Evolutionary conservation across 257 asterid species (phyloP).

Genomic region (Capsicum pubescens): DNA sequence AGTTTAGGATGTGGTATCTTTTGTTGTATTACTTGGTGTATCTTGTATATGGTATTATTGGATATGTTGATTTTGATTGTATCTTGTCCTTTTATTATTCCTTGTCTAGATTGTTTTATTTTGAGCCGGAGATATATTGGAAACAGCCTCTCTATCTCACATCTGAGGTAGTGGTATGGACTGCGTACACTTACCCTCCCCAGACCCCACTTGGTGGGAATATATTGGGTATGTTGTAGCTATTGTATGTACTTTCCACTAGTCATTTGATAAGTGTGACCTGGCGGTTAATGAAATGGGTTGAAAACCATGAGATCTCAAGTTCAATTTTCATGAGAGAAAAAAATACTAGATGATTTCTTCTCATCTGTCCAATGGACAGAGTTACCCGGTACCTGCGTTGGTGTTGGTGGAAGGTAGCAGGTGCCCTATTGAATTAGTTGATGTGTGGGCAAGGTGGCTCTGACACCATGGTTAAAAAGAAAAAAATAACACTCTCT

Average conservation of each 20-base stretch:
- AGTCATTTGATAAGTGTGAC: neutral
- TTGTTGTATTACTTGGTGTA: no score
- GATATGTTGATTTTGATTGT: no score
- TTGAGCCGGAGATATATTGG: no score
- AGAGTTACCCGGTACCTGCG: neutral
- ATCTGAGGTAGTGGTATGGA: no score
- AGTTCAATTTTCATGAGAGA: neutral
- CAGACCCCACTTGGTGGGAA: no score
- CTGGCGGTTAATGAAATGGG: neutral
- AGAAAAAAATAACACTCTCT: neutral
- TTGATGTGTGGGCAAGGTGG: neutral
- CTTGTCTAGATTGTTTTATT: no score
- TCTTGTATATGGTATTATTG: no score
- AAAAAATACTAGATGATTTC: neutral
- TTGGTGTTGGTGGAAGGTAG: neutral
- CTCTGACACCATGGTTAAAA: neutral
- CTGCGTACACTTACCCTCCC: no score
- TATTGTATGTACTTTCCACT: neutral
- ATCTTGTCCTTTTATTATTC: no score
- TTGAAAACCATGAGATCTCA: constrained; percentile 6
- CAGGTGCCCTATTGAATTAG: neutral
- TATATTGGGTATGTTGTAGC: no score
- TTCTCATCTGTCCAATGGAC: neutral
- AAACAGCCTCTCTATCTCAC: no score
- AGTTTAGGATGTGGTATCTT: neutral